Conservation (phyloP, 2,329 filamentous ascomycete species). For the Aspergillus sp. region DNA sequence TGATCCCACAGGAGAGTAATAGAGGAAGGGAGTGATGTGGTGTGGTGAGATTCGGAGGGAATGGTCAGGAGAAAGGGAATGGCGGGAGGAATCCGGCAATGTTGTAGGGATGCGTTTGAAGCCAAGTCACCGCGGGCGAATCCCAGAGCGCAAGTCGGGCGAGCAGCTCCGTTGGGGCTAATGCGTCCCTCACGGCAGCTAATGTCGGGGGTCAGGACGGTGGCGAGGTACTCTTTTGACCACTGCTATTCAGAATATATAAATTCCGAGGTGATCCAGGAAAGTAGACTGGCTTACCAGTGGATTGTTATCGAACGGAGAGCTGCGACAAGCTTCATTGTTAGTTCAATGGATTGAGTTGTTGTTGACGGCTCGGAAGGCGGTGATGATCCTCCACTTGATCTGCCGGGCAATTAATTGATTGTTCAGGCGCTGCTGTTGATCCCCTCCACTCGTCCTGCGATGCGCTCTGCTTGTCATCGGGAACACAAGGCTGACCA, state of each 20-base stretch:
- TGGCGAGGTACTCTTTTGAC: background rate
- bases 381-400: background rate
- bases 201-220: background rate
- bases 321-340: background rate
- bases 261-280: background rate
- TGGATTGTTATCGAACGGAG: background rate
- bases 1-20: background rate
- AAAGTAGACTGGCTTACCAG: background rate
- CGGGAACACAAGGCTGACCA: background rate
- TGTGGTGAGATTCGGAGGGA: background rate
- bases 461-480: background rate
- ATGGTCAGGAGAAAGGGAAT: background rate
- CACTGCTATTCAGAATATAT: background rate
- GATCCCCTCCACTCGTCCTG: background rate
- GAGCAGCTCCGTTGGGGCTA: background rate
- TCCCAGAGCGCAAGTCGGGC: slow-evolving; percentile 16
- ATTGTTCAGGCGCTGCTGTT: background rate
- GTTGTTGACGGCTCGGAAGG: background rate
- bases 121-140: slow-evolving; percentile 22
- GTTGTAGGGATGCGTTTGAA: slow-evolving; percentile 1
- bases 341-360: background rate
- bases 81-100: background rate
- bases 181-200: background rate
- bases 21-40: background rate
- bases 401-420: background rate